phyloP scores from a whole-genome alignment of 495 filamentous ascomycete genomes.

The Monascus purpureus region DNA sequence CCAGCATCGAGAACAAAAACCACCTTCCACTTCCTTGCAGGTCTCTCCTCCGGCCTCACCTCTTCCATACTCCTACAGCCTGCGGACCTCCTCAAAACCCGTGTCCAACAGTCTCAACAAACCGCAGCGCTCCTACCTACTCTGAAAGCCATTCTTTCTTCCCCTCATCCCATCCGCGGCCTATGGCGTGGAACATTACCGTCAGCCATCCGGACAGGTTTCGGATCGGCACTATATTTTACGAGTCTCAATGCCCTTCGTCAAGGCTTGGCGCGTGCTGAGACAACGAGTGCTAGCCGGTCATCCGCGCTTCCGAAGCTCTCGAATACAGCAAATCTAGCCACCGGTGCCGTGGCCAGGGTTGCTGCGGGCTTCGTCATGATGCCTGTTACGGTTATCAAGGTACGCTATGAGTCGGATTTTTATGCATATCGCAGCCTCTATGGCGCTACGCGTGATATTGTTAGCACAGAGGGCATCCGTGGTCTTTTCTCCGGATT shows the following conservation, averaged over 20 bases:
- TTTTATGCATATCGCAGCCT: slow-evolving; percentile 78
- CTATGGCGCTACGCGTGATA: slow-evolving; percentile 54
- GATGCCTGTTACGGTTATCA: slow-evolving; percentile 95
- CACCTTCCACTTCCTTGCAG: slow-evolving; percentile 76
- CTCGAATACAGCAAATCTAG: slow-evolving; percentile 70
- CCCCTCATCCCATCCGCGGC: slow-evolving; percentile 47
- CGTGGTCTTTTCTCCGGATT: slow-evolving; percentile 87
- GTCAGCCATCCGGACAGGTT: slow-evolving; percentile 79
- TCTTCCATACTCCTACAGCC: slow-evolving; percentile 88
- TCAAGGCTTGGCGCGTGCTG: slow-evolving; percentile 33
- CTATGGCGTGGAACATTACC: slow-evolving; percentile 93
- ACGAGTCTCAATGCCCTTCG: slow-evolving; percentile 73
- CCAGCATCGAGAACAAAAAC: slow-evolving; percentile 19
- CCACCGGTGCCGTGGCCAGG: slow-evolving; percentile 70
- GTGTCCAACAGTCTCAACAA: slow-evolving; percentile 56
- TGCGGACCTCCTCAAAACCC: slow-evolving; percentile 90
- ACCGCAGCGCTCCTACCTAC: slow-evolving; percentile 52
- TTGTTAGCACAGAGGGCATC: slow-evolving; percentile 56
- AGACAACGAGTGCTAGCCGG: slow-evolving; percentile 15
- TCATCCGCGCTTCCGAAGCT: slow-evolving; percentile 75
- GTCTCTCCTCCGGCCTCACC: slow-evolving; percentile 71
- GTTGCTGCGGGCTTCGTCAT: slow-evolving; percentile 77
- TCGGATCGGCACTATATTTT: slow-evolving; percentile 92
- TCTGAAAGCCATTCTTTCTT: slow-evolving; percentile 51
- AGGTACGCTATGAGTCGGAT: slow-evolving; percentile 85